Evolutionary conservation across 306 rosid species (phyloP), one percentile per base, ranked within the genome.

Genomic region (Alnus glutinosa): DNA sequence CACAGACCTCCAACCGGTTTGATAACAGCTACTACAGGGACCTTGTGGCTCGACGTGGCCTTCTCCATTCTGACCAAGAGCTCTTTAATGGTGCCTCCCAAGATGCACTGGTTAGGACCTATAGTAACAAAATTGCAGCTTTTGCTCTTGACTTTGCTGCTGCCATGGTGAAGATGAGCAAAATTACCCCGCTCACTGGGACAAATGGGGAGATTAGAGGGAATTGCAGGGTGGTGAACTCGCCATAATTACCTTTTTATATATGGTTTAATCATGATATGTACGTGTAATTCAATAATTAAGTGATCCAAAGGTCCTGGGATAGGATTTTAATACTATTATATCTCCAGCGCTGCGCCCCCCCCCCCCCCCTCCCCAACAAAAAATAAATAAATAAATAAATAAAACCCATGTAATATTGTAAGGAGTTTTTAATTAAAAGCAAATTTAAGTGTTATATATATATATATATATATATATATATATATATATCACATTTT

Each of bases 51-150:
- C 42, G 9, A 2, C 93, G 92, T 13, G 98, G 96, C 1, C 87
- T 95, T 19, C 87, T 95, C 18, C 89, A 82, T 37, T 92, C 98
- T 0, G 98, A 95, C 47, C 98, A 92, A 85, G 87, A 67, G 81
- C 89, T 95, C 42, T 91, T 91, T 86, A 83, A 85, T 64, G 74
- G 71, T 16, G 95, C 88, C 0, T 78, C 90, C 52, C 97, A 89
- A 44, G 95, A 88, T 71, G 77, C 84, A 5, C 70, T 89, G 89
- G 98, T 92, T 15, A 80, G 70, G 70, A 76, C 78, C 34, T 92
- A 92, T 6, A 86, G 90, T 48, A 42, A 1, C 6, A 85, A 70
- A 32, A 19, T 46, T 9, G 68, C 8, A n/a, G 37, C 52, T 2
- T 95, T 95, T 47, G 66, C 16, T 7, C 71, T 19, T 5, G 97